Evolutionary conservation across 495 filamentous ascomycete species (phyloP), one percentile per base, ranked within the genome.

Genomic region (Aspergillus cavernicola): DNA sequence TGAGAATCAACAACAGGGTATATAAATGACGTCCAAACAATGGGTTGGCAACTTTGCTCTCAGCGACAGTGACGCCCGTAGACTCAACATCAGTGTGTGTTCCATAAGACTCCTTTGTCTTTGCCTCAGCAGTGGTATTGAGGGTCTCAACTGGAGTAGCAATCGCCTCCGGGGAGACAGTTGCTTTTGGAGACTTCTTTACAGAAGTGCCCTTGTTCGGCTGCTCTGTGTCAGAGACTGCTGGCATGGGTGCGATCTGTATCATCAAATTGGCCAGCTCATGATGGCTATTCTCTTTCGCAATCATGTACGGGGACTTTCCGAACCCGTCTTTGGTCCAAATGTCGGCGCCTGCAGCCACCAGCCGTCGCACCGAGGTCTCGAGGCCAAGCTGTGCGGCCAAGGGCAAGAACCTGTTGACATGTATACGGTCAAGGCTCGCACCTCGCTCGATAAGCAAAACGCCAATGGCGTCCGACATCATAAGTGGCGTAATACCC

Each of bases 231-330:
- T 15, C 15, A n/a, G 22, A 26, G 11, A 26, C 26, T 28, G 26
- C 13, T 16, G 29, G 44, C 29, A 4, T 22, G 6, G 32, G 22
- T 8, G 48, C 48, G 12, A 53, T 20, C 50, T 39, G 40, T 15
- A 53, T 6, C 4, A 53, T 37, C 19, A 53, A n/a, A 38, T 53
- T 45, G 0, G 40, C 50, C 13, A 53, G 5, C 20, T 53, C 50
- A 4, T 38, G 29, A 38, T 39, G 23, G 9, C 23, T 19, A 36
- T 20, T 16, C n/a, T 37, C 13, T 15, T 29, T 28, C 8, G 50
- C 50, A 36, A 46, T 46, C 18, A 24, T 38, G n/a, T 53, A 46
- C 41, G 40, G 40, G 5, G 50, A 37, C 6, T 20, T 35, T 0
- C 41, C 50, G 1, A 0, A 5, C 0, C 8, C 1, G n/a, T 38